These are phyloP conservation scores for Nemophila menziesii DNA, from an alignment of 257 asterid species.

Conservation along the genomic window DNA sequence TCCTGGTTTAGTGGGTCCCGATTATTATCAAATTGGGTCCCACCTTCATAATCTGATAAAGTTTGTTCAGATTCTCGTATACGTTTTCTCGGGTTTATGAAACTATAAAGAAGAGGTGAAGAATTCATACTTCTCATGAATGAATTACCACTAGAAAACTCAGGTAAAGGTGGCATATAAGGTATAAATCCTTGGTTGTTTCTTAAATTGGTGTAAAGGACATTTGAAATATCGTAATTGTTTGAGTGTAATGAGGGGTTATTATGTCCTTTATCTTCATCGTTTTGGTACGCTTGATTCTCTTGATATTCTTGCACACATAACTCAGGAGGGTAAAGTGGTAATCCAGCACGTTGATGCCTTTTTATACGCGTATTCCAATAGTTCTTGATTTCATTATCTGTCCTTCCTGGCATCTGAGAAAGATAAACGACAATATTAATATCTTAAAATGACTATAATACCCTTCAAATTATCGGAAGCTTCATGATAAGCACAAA, in stretches of 20 bases:
- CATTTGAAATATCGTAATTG: conserved; percentile 30
- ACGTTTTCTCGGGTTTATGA: conserved; percentile 27
- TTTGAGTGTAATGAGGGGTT: conserved; percentile 29
- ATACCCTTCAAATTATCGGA: neutral
- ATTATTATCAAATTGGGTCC: conserved; percentile 20
- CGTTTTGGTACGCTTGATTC: conserved; percentile 22
- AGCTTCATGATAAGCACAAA: neutral
- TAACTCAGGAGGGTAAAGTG: conserved; percentile 44
- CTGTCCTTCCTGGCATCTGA: conserved; percentile 58
- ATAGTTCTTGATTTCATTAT: conserved; percentile 51
- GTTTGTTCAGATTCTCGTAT: conserved; percentile 29
- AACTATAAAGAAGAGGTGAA: conserved; percentile 27
- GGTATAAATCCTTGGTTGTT: conserved; percentile 15
- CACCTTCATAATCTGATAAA: conserved; percentile 24
- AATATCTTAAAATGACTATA: neutral
- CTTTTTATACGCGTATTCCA: conserved; percentile 59
- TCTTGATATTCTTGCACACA: conserved; percentile 19
- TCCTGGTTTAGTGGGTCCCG: conserved; percentile 29
- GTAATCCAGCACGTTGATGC: conserved; percentile 43
- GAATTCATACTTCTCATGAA: conserved; percentile 23
- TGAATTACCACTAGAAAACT: conserved; percentile 22
- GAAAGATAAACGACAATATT: neutral
- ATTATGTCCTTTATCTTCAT: conserved; percentile 27
- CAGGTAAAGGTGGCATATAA: conserved; percentile 22
- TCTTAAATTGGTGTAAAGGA: conserved; percentile 29